Evolutionary conservation across 1,284 basidiomycete species (phyloP).

Genomic region (Cutaneotrichosporon curvatum): DNA sequence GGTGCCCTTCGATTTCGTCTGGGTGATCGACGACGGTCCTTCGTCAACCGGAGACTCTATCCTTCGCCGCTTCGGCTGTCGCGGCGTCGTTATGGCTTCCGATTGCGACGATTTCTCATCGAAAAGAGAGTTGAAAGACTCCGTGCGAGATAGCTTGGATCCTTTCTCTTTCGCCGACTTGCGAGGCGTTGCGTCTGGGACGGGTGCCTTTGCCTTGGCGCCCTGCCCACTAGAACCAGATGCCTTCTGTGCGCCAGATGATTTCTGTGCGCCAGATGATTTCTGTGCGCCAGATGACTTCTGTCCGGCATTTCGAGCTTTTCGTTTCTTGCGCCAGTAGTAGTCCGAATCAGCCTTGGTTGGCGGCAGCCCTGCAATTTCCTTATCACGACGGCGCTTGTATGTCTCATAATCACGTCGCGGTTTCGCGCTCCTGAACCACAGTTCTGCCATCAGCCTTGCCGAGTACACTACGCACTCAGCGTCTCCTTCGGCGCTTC

Average conservation of each 20-base stretch:
- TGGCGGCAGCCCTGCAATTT: constrained; percentile 9
- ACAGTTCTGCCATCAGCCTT: not conserved
- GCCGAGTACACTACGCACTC: constrained; percentile 13
- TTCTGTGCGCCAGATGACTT: too few relatives aligned
- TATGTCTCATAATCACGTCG: constrained; percentile 20
- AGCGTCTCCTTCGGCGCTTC: constrained; percentile 18
- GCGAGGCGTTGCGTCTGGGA: too few relatives aligned
- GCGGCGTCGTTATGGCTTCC: not conserved
- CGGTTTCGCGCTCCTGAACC: constrained; percentile 7
- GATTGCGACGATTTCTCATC: constrained; percentile 3
- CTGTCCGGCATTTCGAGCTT: not conserved
- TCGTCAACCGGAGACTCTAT: too few relatives aligned
- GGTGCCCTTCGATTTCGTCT: too few relatives aligned
- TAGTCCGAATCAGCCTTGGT: constrained; percentile 30
- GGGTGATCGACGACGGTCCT: too few relatives aligned
- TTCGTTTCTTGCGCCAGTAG: constrained; percentile 19
- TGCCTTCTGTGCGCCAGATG: too few relatives aligned
- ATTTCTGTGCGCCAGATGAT: too few relatives aligned
- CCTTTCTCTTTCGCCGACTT: not conserved
- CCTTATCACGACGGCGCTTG: constrained; percentile 20
- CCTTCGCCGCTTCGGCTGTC: too few relatives aligned
- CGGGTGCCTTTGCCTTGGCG: not conserved
- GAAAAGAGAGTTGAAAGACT: constrained; percentile 5
- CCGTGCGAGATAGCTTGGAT: not conserved
- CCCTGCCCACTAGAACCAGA: not conserved